Evolutionary conservation across 306 rosid species (phyloP).

Genomic region (Begonia fuchsioides): DNA sequence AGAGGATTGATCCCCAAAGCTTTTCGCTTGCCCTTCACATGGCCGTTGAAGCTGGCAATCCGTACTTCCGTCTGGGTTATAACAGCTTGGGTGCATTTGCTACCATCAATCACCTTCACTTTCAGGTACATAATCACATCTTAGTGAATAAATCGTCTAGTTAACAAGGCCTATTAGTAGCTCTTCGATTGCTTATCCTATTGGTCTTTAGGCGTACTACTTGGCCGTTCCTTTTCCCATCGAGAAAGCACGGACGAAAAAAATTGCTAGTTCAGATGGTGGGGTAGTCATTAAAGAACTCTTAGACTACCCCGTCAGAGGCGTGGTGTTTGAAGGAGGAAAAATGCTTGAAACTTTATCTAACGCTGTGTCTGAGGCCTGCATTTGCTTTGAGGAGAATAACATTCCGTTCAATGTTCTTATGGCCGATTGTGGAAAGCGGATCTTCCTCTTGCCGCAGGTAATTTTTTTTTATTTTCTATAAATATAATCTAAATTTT

Average conservation of each 20-base stretch:
- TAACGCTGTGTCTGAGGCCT: slow-evolving; percentile 60
- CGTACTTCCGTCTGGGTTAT: slow-evolving; percentile 77
- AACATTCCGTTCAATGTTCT: slow-evolving; percentile 84
- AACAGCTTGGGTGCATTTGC: slow-evolving; percentile 97
- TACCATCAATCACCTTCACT: slow-evolving; percentile 97
- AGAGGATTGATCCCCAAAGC: slow-evolving; percentile 74
- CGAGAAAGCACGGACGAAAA: slow-evolving; percentile 84
- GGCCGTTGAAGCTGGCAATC: slow-evolving; percentile 67
- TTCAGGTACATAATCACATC: slow-evolving; percentile 39
- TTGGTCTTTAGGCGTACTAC: slow-evolving; percentile 56
- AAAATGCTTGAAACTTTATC: slow-evolving; percentile 44
- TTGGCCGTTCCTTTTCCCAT: slow-evolving; percentile 72
- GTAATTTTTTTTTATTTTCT: slow-evolving; percentile 15
- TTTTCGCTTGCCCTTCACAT: slow-evolving; percentile 72
- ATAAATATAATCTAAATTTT: neutral
- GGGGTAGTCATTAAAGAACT: slow-evolving; percentile 58
- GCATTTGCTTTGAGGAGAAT: slow-evolving; percentile 68
- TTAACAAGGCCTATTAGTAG: too few relatives aligned
- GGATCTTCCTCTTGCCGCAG: slow-evolving; percentile 83
- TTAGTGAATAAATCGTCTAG: too few relatives aligned
- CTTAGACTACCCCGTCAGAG: slow-evolving; percentile 69
- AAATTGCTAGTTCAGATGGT: slow-evolving; percentile 24
- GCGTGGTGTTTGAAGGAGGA: slow-evolving; percentile 76
- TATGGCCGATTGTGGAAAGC: slow-evolving; percentile 62
- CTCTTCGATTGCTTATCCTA: too few relatives aligned